Percentiles rank a stretch among this genome's conserved stretches.
Conservation (phyloP, 192 early-diverging fungal genomes). For the Paraglomus brasilianum region DNA sequence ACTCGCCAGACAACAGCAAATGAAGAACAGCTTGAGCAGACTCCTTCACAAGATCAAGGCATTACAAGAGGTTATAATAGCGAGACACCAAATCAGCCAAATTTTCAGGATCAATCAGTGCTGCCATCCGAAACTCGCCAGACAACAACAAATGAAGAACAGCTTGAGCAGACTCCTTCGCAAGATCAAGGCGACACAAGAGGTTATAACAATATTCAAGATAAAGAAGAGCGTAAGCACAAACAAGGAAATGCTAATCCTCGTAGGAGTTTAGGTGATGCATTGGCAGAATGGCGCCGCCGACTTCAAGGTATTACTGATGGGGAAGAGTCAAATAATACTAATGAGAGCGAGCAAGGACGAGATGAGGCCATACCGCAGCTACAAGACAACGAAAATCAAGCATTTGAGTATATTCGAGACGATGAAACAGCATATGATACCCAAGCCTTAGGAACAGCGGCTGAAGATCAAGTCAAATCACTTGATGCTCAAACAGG, state of each 20-base stretch:
- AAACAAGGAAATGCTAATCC: conserved; percentile 68
- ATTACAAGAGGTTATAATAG: background rate
- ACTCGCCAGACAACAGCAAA: conserved; percentile 32
- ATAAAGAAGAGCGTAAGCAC: conserved; percentile 22
- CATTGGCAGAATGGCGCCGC: conserved; percentile 90
- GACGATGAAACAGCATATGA: conserved; percentile 74
- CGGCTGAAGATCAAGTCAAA: conserved; percentile 64
- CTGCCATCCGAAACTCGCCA: conserved; percentile 32
- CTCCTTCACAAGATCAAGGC: too few relatives aligned
- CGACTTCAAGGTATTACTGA: conserved; percentile 76
- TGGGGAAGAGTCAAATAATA: conserved; percentile 54
- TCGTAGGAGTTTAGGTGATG: conserved; percentile 87
- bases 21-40: too few relatives aligned
- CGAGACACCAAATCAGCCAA: conserved; percentile 37
- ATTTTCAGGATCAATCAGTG: conserved; percentile 37
- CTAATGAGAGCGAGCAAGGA: conserved; percentile 34
- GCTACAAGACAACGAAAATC: conserved; percentile 54
- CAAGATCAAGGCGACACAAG: too few relatives aligned
- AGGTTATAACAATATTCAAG: too few relatives aligned
- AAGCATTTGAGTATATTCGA: conserved; percentile 76
- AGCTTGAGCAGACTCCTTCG: too few relatives aligned
- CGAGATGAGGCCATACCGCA: conserved; percentile 42
- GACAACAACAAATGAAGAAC: conserved; percentile 2
- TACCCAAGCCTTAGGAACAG: conserved; percentile 72
- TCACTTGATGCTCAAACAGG: conserved; percentile 58